These are phyloP conservation scores for Syncephalis plumigaleata DNA, from an alignment of 371 early-diverging fungal species.

Conservation along the genomic window DNA sequence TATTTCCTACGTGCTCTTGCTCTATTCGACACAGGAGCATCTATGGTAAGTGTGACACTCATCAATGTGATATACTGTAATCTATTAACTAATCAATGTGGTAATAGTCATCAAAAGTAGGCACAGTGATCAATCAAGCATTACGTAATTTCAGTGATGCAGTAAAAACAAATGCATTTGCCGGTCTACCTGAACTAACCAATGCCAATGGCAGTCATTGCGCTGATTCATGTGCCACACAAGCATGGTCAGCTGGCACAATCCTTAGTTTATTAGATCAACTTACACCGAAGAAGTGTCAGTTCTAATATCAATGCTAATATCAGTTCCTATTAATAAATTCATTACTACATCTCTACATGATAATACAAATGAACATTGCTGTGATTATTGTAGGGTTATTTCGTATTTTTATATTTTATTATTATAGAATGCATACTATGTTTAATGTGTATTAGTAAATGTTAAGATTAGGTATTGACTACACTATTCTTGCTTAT, in stretches of 20 bases:
- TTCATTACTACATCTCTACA: too few species aligned
- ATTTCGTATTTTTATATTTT: too few species aligned
- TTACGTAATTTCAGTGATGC: conserved; percentile 4
- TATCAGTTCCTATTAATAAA: too few species aligned
- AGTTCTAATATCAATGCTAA: too few species aligned
- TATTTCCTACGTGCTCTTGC: conserved; percentile 65
- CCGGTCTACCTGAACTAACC: conserved; percentile 91
- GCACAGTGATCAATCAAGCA: neutral
- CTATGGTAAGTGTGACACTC: neutral
- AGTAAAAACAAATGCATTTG: conserved; percentile 45
- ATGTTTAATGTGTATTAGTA: too few species aligned
- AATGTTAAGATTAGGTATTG: too few species aligned
- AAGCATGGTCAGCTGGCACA: conserved; percentile 86
- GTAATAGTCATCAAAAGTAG: neutral
- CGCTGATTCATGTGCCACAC: conserved; percentile 71
- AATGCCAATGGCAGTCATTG: conserved; percentile 73
- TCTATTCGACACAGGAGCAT: neutral
- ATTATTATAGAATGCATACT: too few species aligned
- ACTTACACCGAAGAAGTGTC: conserved; percentile 6
- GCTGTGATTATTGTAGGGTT: too few species aligned
- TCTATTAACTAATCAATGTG: too few species aligned
- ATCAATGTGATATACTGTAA: neutral
- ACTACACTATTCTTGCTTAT: too few species aligned
- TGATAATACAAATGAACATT: too few species aligned
- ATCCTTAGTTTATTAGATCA: conserved; percentile 40